Evolutionary conservation across 1,139 yeast species (phyloP), one percentile per base, ranked within the genome.

Genomic region (Arxiozyma telluris): DNA sequence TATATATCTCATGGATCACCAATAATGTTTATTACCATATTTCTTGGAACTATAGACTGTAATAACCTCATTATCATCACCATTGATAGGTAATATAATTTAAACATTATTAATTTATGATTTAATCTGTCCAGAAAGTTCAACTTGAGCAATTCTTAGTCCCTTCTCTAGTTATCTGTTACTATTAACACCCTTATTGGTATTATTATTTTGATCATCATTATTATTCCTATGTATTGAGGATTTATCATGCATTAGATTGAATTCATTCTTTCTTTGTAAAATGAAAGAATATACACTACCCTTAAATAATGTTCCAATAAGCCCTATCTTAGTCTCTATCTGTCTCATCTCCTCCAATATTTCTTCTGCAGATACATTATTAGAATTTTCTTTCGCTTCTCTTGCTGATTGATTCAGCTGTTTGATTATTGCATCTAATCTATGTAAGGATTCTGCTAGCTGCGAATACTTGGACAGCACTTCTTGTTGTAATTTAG

Each of bases 221-320:
- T 46, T 15, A 8, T 46, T 12, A 41, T 23, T 17, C 17, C 42
- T 42, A 6, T 34, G 15, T 6, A 34, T 46, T n/a, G 30, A 22
- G 38, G 47, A 34, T 7, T 15, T 18, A 41, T 50, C 47, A 34
- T 45, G 45, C 47, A 45, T 45, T 30, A 52, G 56, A 48, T 61
- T 51, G 27, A 58, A 51, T 50, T 63, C 56, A 54, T 60, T 60
- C 46, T 59, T 61, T 45, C 69, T 62, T 69, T 76, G 81, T 58
- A 73, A 65, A 58, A 76, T 79, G 58, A 78, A 66, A 6, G 83
- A 79, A 64, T 83, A 84, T 1, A 84, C 88, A 18, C 89, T 84
- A 8, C 86, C 83, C 60, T 83, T 82, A 71, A 84, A 81, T 47
- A 82, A 68, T 0, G 88, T 84, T 53, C 84, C 81, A 4, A 84